These are phyloP conservation scores for Sugiyamaella xylanicola DNA, from an alignment of 1,139 yeast species.

Conservation along the genomic window DNA sequence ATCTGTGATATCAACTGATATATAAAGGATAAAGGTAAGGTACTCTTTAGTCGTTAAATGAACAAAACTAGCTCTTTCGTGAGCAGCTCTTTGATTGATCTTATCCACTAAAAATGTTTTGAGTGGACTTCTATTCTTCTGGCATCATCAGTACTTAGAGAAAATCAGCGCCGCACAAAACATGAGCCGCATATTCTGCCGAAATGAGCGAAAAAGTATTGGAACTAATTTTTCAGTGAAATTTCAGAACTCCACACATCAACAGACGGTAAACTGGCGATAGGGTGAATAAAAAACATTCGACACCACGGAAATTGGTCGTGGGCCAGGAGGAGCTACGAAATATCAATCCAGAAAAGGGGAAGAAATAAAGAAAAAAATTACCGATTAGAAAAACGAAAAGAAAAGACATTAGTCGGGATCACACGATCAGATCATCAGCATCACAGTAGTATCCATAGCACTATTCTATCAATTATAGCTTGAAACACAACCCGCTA, in stretches of 20 bases:
- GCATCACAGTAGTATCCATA: neutral
- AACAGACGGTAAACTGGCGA: neutral
- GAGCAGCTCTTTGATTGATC: no score
- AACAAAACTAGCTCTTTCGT: no score
- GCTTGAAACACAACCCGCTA: neutral
- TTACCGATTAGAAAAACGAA: neutral
- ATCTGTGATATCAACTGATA: no score
- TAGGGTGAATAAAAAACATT: no score
- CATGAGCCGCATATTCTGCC: neutral
- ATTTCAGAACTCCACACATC: slow-evolving; percentile 11
- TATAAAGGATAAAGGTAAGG: no score
- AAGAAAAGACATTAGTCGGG: neutral
- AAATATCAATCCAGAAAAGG: neutral
- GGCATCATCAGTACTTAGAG: neutral
- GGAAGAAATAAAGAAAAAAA: neutral
- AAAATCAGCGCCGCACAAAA: neutral
- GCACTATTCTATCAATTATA: neutral
- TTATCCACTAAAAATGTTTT: no score
- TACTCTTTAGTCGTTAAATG: no score
- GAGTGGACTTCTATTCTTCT: no score
- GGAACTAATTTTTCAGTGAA: slow-evolving; percentile 14
- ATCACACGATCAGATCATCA: neutral
- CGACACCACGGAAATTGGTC: neutral
- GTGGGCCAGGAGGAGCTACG: neutral
- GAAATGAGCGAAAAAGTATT: neutral